A percentile compares a stretch with the other conserved stretches of the same genome.
Evolutionary conservation across 2,329 filamentous ascomycete species (phyloP).

Genomic region (Lachnellula cervina): DNA sequence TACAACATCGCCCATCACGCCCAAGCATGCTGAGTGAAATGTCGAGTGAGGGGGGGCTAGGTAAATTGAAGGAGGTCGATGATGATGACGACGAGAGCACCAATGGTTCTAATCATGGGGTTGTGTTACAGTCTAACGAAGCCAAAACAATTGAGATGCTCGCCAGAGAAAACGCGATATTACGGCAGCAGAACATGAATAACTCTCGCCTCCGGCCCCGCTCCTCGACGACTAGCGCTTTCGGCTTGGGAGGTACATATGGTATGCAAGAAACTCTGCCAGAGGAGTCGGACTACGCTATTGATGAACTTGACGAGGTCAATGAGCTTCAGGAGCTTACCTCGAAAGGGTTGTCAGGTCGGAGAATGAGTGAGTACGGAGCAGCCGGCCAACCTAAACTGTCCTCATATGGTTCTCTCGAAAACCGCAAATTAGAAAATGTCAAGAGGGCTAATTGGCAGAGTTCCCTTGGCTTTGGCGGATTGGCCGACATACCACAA

Average conservation of each 20-base stretch:
- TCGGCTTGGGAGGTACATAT: slow-evolving; percentile 52
- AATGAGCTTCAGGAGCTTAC: slow-evolving; percentile 41
- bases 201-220: slow-evolving; percentile 52
- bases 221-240: slow-evolving; percentile 50
- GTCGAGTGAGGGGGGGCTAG: slow-evolving; percentile 59
- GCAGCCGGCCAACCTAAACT: slow-evolving; percentile 28
- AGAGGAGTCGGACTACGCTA: slow-evolving; percentile 66
- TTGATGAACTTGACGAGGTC: slow-evolving; percentile 64
- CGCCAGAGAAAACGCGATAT: slow-evolving; percentile 56
- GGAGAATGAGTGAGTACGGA: slow-evolving; percentile 35
- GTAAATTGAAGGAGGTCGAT: slow-evolving; percentile 66
- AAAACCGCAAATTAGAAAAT: slow-evolving; percentile 59
- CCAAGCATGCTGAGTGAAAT: slow-evolving; percentile 72
- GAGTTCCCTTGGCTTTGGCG: slow-evolving; percentile 62
- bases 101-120: slow-evolving; percentile 51
- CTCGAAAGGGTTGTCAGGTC: slow-evolving; percentile 26
- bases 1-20: slow-evolving; percentile 77
- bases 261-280: slow-evolving; percentile 55
- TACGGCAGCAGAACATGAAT: slow-evolving; percentile 55
- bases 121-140: slow-evolving; percentile 48
- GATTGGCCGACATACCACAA: slow-evolving; percentile 59
- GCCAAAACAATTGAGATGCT: slow-evolving; percentile 60
- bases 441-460: slow-evolving; percentile 68
- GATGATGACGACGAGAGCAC: slow-evolving; percentile 58
- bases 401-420: slow-evolving; percentile 39